Conservation (phyloP, 306 rosid species). For the Prosopis cineraria region DNA sequence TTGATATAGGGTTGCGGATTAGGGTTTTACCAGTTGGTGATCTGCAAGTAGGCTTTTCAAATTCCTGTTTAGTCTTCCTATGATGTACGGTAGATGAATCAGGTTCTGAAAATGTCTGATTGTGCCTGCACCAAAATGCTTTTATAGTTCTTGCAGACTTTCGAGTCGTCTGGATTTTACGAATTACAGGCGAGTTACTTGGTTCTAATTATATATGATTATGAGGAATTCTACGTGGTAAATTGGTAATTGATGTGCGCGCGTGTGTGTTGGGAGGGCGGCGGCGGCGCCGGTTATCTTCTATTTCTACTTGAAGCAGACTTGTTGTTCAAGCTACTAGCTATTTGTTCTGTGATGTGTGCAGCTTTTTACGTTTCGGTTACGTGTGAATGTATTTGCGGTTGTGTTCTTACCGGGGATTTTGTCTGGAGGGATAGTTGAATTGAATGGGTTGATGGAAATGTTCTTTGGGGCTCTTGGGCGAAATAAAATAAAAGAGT, state of each 20-base stretch:
- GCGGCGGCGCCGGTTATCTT: not conserved
- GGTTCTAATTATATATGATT: constrained; percentile 15
- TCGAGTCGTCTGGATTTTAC: not conserved
- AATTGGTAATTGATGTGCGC: constrained; percentile 5
- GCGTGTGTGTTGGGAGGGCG: not conserved
- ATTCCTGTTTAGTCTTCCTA: not conserved
- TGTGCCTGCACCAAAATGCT: not conserved
- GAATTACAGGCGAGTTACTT: constrained; percentile 14
- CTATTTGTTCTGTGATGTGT: not conserved
- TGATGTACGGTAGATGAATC: not conserved
- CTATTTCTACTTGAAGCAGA: not conserved
- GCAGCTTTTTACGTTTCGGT: not conserved
- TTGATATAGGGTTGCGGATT: constrained; percentile 6
- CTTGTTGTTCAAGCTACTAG: constrained; percentile 1
- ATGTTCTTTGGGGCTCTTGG: not conserved
- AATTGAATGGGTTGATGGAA: not conserved
- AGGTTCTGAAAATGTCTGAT: not conserved
- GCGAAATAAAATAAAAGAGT: not conserved
- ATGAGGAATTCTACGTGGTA: not conserved
- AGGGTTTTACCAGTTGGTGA: constrained; percentile 44
- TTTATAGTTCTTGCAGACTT: constrained; percentile 8
- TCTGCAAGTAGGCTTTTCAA: constrained; percentile 31
- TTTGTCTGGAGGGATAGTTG: not conserved
- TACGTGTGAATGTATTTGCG: not conserved
- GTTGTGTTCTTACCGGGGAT: not conserved